phyloP scores from a whole-genome alignment of 2,329 filamentous ascomycete species.

The Botrytis pseudocinerea region DNA sequence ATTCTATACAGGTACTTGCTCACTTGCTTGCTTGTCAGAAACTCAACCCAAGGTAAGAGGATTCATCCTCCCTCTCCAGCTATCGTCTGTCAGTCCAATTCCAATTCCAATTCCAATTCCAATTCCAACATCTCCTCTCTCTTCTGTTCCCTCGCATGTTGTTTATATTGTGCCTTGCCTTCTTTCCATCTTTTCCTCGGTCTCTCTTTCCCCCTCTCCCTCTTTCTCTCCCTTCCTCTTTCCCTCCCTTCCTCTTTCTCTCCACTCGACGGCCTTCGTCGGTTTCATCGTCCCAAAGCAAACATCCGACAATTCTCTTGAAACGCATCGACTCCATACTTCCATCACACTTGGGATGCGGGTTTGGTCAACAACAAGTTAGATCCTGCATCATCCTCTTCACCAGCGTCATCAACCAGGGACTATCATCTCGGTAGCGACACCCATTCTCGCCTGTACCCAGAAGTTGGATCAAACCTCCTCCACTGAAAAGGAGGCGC shows the following conservation, averaged over 20 bases:
- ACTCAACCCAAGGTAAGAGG: not conserved
- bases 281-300: not conserved
- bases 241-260: not conserved
- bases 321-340: not conserved
- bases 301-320: not conserved
- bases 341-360: not conserved
- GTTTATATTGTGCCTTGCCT: not conserved
- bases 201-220: not conserved
- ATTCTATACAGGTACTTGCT: not conserved
- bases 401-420: not conserved
- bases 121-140: not conserved
- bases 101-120: no score
- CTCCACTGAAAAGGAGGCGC: slow-evolving; percentile 21
- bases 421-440: not conserved
- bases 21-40: not conserved
- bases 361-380: not conserved
- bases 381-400: not conserved
- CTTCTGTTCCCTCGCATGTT: not conserved
- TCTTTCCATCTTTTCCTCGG: not conserved
- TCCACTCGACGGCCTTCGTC: not conserved
- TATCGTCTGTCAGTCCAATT: not conserved
- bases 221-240: not conserved
- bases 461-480: slow-evolving; percentile 1
- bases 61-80: not conserved
- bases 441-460: not conserved